phyloP scores from a whole-genome alignment of 2,329 filamentous ascomycete genomes.

The Cladosporium colombiae region DNA sequence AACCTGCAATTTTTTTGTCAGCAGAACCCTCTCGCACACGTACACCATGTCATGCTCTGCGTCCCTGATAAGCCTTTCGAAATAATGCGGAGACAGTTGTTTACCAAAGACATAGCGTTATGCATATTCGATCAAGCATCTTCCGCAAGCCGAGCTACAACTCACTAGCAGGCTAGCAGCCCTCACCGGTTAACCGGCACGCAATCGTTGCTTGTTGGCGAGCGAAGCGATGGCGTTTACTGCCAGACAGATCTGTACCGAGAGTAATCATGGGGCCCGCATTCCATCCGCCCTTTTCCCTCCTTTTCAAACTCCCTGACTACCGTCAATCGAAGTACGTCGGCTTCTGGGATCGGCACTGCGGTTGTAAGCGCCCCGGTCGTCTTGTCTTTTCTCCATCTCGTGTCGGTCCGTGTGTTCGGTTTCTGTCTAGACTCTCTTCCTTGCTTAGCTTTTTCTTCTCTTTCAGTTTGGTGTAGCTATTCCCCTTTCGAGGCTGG shows the following conservation, averaged over 20 bases:
- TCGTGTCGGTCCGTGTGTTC: neutral
- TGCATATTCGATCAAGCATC: constrained; percentile 17
- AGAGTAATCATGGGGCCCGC: neutral
- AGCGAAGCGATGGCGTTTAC: constrained; percentile 14
- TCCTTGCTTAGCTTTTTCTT: neutral
- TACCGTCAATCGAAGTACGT: neutral
- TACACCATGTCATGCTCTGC: neutral
- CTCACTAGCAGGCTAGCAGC: neutral
- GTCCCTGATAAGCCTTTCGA: neutral
- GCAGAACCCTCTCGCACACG: neutral
- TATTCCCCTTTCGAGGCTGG: neutral
- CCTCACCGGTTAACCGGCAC: constrained; percentile 17
- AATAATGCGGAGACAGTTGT: neutral
- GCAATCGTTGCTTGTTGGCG: neutral
- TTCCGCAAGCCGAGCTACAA: neutral
- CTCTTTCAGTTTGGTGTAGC: neutral
- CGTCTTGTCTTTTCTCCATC: neutral
- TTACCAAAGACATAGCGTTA: neutral
- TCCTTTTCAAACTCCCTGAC: neutral
- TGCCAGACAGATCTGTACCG: neutral
- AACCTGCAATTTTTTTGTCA: neutral
- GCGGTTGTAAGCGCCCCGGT: neutral
- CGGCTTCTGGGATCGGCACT: neutral
- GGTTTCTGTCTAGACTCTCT: neutral
- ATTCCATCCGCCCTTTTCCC: neutral